Conservation (phyloP, 495 filamentous ascomycete species). For the Xylaria scruposa region DNA sequence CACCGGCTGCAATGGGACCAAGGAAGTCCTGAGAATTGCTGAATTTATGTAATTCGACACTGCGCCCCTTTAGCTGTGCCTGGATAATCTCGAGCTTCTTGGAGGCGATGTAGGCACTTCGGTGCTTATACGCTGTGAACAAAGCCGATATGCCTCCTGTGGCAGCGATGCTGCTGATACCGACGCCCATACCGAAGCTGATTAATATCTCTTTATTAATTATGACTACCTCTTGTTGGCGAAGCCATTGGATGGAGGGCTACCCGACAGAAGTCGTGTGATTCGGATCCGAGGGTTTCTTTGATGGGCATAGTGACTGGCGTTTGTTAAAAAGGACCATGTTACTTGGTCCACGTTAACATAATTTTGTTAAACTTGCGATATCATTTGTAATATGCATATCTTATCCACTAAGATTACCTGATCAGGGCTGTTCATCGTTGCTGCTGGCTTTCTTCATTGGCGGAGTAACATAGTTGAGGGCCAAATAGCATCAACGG, state of each 20-base stretch:
- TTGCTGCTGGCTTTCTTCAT: not conserved
- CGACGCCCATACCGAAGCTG: constrained; percentile 14
- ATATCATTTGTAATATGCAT: not conserved
- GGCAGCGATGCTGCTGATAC: constrained; percentile 1
- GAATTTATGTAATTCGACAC: constrained; percentile 15
- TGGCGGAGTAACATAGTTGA: not conserved
- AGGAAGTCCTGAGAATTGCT: constrained; percentile 15
- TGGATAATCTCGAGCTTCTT: constrained; percentile 28
- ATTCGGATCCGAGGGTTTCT: constrained; percentile 27
- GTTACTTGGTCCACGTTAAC: not conserved
- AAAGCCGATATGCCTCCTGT: constrained; percentile 17
- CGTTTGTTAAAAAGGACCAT: constrained; percentile 1
- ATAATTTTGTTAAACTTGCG: not conserved
- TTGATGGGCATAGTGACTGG: constrained; percentile 20
- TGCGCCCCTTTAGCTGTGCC: constrained; percentile 20
- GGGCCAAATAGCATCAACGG: not conserved
- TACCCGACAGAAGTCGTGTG: constrained; percentile 11
- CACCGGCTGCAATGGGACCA: constrained; percentile 7
- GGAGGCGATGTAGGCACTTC: constrained; percentile 24
- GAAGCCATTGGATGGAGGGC: constrained; percentile 11
- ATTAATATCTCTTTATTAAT: constrained; percentile 19
- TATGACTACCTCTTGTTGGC: constrained; percentile 19
- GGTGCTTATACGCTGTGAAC: constrained; percentile 22
- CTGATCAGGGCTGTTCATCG: not conserved
- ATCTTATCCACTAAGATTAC: not conserved